phyloP scores from a whole-genome alignment of 202 grass and related monocot species.

The Musa balbisiana region DNA sequence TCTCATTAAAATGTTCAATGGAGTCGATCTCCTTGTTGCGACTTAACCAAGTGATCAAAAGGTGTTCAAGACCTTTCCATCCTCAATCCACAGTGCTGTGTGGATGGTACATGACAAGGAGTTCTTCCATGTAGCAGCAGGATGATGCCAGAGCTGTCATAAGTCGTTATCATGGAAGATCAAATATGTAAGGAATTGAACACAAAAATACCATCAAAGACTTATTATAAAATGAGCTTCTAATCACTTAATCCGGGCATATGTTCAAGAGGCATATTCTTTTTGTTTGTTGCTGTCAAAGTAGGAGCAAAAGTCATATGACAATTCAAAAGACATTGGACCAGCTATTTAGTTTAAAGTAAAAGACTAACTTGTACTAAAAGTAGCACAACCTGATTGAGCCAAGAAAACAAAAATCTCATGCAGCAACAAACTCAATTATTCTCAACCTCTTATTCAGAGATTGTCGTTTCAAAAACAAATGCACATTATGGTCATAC shows the following conservation, averaged over 20 bases:
- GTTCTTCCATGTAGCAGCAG: not conserved
- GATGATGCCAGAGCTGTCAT: constrained; percentile 7
- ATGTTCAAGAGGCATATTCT: constrained; percentile 10
- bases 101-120: not conserved
- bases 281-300: constrained; percentile 11
- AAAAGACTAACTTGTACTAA: constrained; percentile 11
- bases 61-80: constrained; percentile 2
- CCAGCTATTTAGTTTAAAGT: not conserved
- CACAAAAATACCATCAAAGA: not conserved
- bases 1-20: constrained; percentile 17
- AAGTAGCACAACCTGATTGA: constrained; percentile 12
- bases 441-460: constrained; percentile 11
- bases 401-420: constrained; percentile 15
- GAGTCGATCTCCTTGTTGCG: constrained; percentile 9
- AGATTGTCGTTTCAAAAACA: constrained; percentile 11
- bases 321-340: not conserved
- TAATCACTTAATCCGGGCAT: constrained; percentile 6
- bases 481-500: constrained; percentile 9
- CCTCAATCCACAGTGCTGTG: not conserved
- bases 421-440: constrained; percentile 17
- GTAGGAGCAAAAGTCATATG: not conserved
- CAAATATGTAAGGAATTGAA: not conserved
- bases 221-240: constrained; percentile 8
- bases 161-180: not conserved
- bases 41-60: constrained; percentile 1